Conservation (phyloP, 768 basidiomycete genomes). For the Podaxis sp. region DNA sequence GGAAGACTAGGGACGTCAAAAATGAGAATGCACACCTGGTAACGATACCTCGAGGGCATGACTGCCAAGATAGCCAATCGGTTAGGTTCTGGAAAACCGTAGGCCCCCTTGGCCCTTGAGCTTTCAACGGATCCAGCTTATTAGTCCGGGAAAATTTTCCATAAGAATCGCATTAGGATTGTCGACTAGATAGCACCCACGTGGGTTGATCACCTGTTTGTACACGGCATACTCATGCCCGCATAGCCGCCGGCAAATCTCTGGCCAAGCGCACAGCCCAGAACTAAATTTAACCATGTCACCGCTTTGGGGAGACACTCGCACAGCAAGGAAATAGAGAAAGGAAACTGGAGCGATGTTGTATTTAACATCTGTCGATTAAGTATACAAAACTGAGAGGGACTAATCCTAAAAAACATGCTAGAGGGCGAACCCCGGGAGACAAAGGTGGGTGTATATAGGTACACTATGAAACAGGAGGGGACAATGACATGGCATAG, state of each 20-base stretch:
- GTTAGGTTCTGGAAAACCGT: neutral
- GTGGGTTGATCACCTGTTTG: neutral
- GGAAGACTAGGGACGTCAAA: neutral
- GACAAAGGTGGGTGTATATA: neutral
- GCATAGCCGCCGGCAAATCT: no score
- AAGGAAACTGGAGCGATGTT: neutral
- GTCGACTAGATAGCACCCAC: neutral
- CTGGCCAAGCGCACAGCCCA: no score
- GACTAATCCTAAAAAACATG: neutral
- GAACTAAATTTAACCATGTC: no score
- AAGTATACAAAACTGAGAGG: neutral
- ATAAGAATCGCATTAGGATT: neutral
- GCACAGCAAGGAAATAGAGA: neutral
- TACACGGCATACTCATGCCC: neutral
- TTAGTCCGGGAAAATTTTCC: neutral
- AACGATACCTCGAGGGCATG: neutral
- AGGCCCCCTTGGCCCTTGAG: neutral
- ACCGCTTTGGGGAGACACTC: no score
- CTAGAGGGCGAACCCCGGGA: neutral
- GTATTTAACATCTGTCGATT: neutral
- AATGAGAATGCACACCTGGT: neutral
- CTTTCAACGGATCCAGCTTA: neutral
- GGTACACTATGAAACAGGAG: slow-evolving; percentile 5
- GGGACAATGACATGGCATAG: neutral
- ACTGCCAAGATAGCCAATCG: neutral